phyloP scores from a whole-genome alignment of 1,139 yeast genomes.

The Yarrowia galli region DNA sequence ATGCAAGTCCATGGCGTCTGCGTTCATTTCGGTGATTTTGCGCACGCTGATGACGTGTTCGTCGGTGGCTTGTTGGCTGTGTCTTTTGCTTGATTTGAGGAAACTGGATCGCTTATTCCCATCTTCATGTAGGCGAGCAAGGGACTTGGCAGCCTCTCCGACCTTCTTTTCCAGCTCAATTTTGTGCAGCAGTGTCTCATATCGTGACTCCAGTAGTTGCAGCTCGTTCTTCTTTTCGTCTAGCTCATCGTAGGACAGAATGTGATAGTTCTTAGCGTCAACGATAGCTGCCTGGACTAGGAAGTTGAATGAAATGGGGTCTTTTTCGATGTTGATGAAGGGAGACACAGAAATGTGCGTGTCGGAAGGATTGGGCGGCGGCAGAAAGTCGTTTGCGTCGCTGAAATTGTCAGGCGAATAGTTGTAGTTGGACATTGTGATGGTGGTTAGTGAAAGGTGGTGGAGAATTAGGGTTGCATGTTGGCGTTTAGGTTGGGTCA shows the following conservation, averaged over 20 bases:
- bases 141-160: slow-evolving; percentile 50
- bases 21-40: slow-evolving; percentile 45
- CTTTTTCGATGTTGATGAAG: slow-evolving; percentile 44
- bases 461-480: slow-evolving; percentile 12
- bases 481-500: slow-evolving; percentile 5
- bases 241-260: slow-evolving; percentile 50
- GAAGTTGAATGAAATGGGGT: slow-evolving; percentile 46
- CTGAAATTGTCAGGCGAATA: slow-evolving; percentile 18
- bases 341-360: slow-evolving; percentile 45
- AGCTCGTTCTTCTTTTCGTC: slow-evolving; percentile 47
- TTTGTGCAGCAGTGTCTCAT: slow-evolving; percentile 47
- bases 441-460: neutral
- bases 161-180: slow-evolving; percentile 49
- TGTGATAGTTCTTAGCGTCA: slow-evolving; percentile 46
- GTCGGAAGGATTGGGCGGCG: slow-evolving; percentile 23
- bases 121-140: slow-evolving; percentile 46
- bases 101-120: slow-evolving; percentile 39
- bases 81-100: slow-evolving; percentile 43
- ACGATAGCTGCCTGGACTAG: slow-evolving; percentile 50
- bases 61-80: slow-evolving; percentile 50
- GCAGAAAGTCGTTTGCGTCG: slow-evolving; percentile 24
- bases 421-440: slow-evolving; percentile 34
- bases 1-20: slow-evolving; percentile 43
- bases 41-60: slow-evolving; percentile 47
- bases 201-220: slow-evolving; percentile 44